Conservation (phyloP, 2,329 filamentous ascomycete species). For the Neoscytalidium dimidiatum region DNA sequence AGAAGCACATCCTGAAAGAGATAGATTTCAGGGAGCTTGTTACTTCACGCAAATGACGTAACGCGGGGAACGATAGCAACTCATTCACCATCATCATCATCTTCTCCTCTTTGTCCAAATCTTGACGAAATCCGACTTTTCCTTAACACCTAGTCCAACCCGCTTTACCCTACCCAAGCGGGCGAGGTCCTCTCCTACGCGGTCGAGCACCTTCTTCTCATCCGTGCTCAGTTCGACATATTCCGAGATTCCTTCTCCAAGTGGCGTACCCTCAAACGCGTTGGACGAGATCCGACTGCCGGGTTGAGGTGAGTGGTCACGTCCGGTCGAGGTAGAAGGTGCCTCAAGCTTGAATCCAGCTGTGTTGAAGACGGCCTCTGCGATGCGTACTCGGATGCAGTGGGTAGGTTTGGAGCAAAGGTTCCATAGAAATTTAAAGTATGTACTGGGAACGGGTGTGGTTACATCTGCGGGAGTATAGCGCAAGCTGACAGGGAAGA, state of each 20-base stretch:
- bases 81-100: conserved; percentile 21
- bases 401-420: conserved; percentile 83
- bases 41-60: not conserved
- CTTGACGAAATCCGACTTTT: conserved; percentile 81
- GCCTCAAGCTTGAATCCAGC: conserved; percentile 16
- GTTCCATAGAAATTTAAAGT: conserved; percentile 77
- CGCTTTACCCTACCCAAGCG: conserved; percentile 84
- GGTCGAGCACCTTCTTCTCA: conserved; percentile 73
- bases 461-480: conserved; percentile 90
- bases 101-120: conserved; percentile 59
- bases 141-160: conserved; percentile 77
- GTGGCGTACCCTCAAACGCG: not conserved
- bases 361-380: conserved; percentile 63
- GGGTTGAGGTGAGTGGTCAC: not conserved
- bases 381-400: conserved; percentile 87
- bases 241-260: conserved; percentile 22
- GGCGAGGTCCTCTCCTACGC: conserved; percentile 83
- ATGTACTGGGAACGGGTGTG: conserved; percentile 79
- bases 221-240: conserved; percentile 45
- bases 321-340: not conserved
- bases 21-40: not conserved
- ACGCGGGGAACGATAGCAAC: not conserved
- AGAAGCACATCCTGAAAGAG: not conserved
- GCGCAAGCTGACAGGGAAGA: conserved; percentile 88
- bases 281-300: not conserved